Percentiles rank a stretch among this genome's conserved stretches.
These are phyloP conservation scores for Alnus glutinosa DNA, from an alignment of 306 rosid genomes.

Conservation along the genomic window DNA sequence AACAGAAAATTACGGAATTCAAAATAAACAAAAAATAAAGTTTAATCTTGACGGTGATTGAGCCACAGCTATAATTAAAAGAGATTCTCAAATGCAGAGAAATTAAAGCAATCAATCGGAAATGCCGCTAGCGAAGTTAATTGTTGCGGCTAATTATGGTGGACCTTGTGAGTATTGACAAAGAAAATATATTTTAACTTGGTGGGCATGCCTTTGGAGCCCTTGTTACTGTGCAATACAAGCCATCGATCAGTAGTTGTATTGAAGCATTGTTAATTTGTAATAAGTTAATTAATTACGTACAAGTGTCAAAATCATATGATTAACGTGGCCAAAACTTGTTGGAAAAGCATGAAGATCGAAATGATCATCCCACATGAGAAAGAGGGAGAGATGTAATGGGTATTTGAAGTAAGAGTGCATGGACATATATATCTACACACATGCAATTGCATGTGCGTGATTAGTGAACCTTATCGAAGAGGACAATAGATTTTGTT, in stretches of 20 bases:
- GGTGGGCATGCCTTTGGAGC: too few species aligned
- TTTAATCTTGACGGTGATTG: too few species aligned
- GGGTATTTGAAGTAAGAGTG: constrained; percentile 15
- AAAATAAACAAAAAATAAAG: too few species aligned
- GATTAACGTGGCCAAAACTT: neutral
- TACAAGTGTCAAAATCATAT: neutral
- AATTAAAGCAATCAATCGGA: too few species aligned
- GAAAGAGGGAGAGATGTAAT: constrained; percentile 1
- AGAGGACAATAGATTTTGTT: neutral
- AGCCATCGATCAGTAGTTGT: neutral
- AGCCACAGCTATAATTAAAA: too few species aligned
- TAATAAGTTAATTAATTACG: too few species aligned
- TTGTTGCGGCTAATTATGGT: too few species aligned
- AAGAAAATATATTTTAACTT: too few species aligned
- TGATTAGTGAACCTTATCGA: neutral
- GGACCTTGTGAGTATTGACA: too few species aligned
- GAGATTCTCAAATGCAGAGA: too few species aligned
- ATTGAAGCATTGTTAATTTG: neutral
- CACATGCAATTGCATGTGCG: constrained; percentile 6
- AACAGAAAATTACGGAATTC: too few species aligned
- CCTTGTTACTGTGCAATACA: neutral
- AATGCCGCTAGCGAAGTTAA: too few species aligned
- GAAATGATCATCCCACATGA: neutral
- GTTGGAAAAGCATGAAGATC: neutral
- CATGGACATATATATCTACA: neutral